phyloP scores from a whole-genome alignment of 495 filamentous ascomycete species.

The Rostrohypoxylon terebratum region DNA sequence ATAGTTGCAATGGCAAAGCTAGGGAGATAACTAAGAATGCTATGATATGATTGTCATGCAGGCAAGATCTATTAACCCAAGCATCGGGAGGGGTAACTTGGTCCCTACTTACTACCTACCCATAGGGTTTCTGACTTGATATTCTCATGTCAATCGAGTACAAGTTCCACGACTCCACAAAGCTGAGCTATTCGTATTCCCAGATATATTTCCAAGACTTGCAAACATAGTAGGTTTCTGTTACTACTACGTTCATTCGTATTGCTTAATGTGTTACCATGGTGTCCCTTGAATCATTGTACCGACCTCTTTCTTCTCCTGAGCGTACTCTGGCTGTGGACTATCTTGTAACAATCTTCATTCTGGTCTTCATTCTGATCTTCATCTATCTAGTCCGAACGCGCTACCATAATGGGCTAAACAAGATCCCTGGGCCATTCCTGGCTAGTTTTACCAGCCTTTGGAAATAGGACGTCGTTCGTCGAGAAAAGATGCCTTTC shows the following conservation, averaged over 20 bases:
- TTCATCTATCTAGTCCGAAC: constrained; percentile 10
- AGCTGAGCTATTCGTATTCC: background rate
- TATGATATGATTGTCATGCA: background rate
- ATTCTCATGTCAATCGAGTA: background rate
- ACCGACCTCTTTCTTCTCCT: background rate
- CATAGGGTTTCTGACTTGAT: background rate
- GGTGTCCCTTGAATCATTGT: background rate
- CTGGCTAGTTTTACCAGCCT: constrained; percentile 27
- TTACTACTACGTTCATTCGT: background rate
- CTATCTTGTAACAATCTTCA: background rate
- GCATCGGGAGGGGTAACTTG: background rate
- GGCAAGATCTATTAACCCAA: background rate
- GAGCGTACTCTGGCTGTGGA: background rate
- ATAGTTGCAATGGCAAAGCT: background rate
- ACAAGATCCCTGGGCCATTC: constrained; percentile 6
- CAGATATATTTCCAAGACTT: background rate
- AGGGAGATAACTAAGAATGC: background rate
- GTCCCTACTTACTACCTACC: background rate
- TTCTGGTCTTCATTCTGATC: background rate
- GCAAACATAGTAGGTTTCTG: background rate
- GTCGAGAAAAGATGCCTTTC: constrained; percentile 24
- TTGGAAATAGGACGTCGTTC: constrained; percentile 28
- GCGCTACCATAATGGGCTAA: constrained; percentile 6
- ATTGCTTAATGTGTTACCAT: background rate
- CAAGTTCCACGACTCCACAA: background rate